These are phyloP conservation scores for Pyricularia sp. DNA, from an alignment of 2,329 filamentous ascomycete genomes.

Conservation along the genomic window DNA sequence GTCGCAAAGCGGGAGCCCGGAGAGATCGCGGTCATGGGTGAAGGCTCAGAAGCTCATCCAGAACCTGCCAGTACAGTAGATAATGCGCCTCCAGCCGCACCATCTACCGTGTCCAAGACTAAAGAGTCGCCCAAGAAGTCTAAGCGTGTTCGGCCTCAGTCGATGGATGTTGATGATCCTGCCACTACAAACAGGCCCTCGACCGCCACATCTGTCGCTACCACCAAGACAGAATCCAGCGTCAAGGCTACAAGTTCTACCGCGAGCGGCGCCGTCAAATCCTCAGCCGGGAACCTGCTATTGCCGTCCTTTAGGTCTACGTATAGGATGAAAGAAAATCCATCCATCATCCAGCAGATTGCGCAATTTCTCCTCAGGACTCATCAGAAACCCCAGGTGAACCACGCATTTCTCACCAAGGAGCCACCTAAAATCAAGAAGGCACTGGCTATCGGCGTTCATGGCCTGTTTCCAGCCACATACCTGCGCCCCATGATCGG, in stretches of 20 bases:
- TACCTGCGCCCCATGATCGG: slow-evolving; percentile 84
- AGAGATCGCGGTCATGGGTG: slow-evolving; percentile 43
- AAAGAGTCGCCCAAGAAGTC: slow-evolving; percentile 23
- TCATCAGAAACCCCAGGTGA: slow-evolving; percentile 39
- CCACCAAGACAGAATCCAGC: slow-evolving; percentile 27
- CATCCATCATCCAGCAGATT: slow-evolving; percentile 58
- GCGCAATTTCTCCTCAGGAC: slow-evolving; percentile 42
- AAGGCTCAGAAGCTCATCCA: slow-evolving; percentile 43
- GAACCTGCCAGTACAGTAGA: slow-evolving; percentile 30
- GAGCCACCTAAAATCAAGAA: slow-evolving; percentile 63
- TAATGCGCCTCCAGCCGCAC: slow-evolving; percentile 19
- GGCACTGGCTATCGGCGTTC: slow-evolving; percentile 84
- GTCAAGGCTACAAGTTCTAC: slow-evolving; percentile 7
- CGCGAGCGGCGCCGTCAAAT: slow-evolving; percentile 19
- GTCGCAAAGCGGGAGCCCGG: slow-evolving; percentile 24
- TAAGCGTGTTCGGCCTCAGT: slow-evolving; percentile 33
- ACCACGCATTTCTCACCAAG: slow-evolving; percentile 60
- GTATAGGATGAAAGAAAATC: slow-evolving; percentile 52
- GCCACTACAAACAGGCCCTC: slow-evolving; percentile 15
- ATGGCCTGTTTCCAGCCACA: slow-evolving; percentile 83
- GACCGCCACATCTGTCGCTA: slow-evolving; percentile 18
- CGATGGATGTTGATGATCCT: slow-evolving; percentile 31
- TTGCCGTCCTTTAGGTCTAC: slow-evolving; percentile 58
- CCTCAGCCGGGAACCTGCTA: slow-evolving; percentile 44
- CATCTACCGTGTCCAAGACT: slow-evolving; percentile 6